phyloP scores from a whole-genome alignment of 2,329 filamentous ascomycete species.

The Epichloe elymi region DNA sequence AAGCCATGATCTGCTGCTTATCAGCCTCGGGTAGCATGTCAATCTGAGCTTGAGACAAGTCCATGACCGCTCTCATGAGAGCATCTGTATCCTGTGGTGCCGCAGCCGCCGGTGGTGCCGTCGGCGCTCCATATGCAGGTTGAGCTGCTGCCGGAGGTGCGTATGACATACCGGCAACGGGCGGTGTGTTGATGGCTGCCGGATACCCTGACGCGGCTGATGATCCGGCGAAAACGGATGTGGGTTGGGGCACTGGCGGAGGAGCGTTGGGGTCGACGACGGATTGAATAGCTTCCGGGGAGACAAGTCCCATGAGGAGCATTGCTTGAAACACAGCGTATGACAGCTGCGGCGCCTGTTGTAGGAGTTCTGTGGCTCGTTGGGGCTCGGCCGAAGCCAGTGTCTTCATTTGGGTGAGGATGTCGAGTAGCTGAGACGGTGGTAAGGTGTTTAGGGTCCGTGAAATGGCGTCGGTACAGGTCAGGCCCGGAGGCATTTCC shows the following conservation, averaged over 20 bases:
- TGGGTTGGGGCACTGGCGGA: slow-evolving; percentile 18
- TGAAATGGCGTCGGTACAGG: slow-evolving; percentile 81
- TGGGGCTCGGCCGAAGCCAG: slow-evolving; percentile 70
- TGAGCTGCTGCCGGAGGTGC: slow-evolving; percentile 26
- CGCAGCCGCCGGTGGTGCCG: slow-evolving; percentile 18
- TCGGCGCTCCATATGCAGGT: slow-evolving; percentile 23
- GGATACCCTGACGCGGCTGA: slow-evolving; percentile 23
- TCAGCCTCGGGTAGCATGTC: slow-evolving; percentile 65
- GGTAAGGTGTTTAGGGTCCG: slow-evolving; percentile 78
- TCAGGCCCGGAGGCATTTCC: slow-evolving; percentile 71
- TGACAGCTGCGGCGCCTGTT: slow-evolving; percentile 79
- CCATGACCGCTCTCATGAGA: slow-evolving; percentile 69
- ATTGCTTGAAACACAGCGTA: slow-evolving; percentile 94
- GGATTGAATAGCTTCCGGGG: slow-evolving; percentile 69
- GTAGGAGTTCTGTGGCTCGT: slow-evolving; percentile 73
- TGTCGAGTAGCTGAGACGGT: slow-evolving; percentile 79
- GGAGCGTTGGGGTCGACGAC: slow-evolving; percentile 55
- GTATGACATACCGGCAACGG: slow-evolving; percentile 31
- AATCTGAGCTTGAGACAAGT: slow-evolving; percentile 67
- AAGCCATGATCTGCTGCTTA: slow-evolving; percentile 63
- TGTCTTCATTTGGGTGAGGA: slow-evolving; percentile 87
- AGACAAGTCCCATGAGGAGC: slow-evolving; percentile 83
- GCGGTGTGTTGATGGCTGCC: slow-evolving; percentile 33
- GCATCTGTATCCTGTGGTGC: slow-evolving; percentile 48
- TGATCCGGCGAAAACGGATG: slow-evolving; percentile 20